phyloP scores from a whole-genome alignment of 225 moss, liverwort and hornwort species.

The Pseudoscleropodium purum region DNA sequence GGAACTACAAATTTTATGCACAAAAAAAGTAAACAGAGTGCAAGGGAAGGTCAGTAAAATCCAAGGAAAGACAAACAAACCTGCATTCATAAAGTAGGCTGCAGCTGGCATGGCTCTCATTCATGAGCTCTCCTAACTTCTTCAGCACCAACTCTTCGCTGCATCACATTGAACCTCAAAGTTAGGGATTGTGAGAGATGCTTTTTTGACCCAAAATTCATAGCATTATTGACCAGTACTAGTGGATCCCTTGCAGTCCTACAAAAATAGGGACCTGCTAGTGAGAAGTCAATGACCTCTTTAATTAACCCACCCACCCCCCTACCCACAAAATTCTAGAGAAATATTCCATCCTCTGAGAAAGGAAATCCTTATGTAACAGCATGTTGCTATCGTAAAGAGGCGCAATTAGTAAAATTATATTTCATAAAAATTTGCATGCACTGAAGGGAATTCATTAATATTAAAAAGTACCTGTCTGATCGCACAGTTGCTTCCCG shows the following conservation, averaged over 20 bases:
- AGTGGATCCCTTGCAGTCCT: neutral
- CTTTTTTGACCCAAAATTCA: neutral
- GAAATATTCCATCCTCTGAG: neutral
- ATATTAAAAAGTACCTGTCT: neutral
- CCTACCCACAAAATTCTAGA: neutral
- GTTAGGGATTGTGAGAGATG: neutral
- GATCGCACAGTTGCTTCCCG: slow-evolving; percentile 32
- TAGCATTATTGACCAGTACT: neutral
- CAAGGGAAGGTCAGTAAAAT: neutral
- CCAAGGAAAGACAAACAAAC: slow-evolving; percentile 13
- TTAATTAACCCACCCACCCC: no score
- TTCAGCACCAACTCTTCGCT: slow-evolving; percentile 53
- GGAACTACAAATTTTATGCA: neutral
- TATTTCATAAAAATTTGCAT: neutral
- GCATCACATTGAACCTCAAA: neutral
- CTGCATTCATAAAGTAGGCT: slow-evolving; percentile 85
- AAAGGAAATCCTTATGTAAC: neutral
- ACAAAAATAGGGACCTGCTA: neutral
- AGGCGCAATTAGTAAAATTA: neutral
- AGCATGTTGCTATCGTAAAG: neutral
- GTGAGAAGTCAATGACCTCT: neutral
- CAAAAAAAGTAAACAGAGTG: neutral
- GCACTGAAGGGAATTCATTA: neutral
- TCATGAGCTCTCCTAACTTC: slow-evolving; percentile 73
- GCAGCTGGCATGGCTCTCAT: slow-evolving; percentile 89